phyloP scores from a whole-genome alignment of 306 rosid genomes.

The Castanospermum australe region DNA sequence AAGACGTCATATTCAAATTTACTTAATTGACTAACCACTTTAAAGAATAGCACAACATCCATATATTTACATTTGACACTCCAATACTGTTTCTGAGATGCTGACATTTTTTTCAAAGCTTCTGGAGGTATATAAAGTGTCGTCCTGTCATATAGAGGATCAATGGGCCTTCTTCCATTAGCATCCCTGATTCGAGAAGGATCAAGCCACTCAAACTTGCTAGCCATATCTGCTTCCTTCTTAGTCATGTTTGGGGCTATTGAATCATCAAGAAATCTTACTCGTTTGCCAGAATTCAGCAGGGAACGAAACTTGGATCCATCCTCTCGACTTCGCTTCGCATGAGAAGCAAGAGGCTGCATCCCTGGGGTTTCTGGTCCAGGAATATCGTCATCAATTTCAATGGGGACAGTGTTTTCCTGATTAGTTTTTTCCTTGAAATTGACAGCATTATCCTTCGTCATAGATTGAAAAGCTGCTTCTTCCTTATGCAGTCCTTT shows the following conservation, averaged over 20 bases:
- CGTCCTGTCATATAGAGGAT: conserved; percentile 68
- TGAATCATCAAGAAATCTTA: conserved; percentile 59
- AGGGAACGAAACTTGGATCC: conserved; percentile 40
- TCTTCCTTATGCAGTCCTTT: conserved; percentile 35
- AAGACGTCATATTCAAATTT: conserved; percentile 12
- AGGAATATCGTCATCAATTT: conserved; percentile 40
- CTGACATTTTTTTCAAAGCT: conserved; percentile 75
- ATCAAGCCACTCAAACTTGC: conserved; percentile 96
- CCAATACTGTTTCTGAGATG: conserved; percentile 96
- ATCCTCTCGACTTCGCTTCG: conserved; percentile 65
- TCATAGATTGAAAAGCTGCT: conserved; percentile 28
- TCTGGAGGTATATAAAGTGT: conserved; percentile 84
- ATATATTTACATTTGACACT: conserved; percentile 85
- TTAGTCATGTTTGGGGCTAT: conserved; percentile 33
- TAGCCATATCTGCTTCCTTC: conserved; percentile 48
- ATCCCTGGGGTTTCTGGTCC: conserved; percentile 87
- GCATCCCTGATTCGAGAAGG: conserved; percentile 81
- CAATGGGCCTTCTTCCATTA: conserved; percentile 58
- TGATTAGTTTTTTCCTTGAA: conserved; percentile 30
- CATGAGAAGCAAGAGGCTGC: conserved; percentile 50
- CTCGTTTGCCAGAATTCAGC: conserved; percentile 58
- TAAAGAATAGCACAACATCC: conserved; percentile 86
- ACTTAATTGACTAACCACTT: conserved; percentile 78
- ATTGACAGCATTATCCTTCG: conserved; percentile 24
- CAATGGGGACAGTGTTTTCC: conserved; percentile 24